A percentile compares a stretch with the other conserved stretches of the same genome.
Conservation (phyloP, 2,329 filamentous ascomycete genomes). For the Ilyonectria mors-panacis region DNA sequence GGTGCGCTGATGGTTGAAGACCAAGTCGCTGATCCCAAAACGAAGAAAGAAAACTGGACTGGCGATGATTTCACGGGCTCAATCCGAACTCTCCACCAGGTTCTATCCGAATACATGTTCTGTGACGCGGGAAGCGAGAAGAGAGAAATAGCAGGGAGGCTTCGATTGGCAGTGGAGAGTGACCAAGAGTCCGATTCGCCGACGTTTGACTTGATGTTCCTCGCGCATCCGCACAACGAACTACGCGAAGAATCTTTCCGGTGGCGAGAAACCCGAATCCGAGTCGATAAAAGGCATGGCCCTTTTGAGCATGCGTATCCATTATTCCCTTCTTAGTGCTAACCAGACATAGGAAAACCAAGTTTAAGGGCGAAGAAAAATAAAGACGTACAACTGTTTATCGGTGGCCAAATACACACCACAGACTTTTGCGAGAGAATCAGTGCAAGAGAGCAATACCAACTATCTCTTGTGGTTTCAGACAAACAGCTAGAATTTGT, state of each 20-base stretch:
- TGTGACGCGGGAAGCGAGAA: background rate
- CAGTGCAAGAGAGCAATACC: slow-evolving; percentile 14
- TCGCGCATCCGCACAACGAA: slow-evolving; percentile 4
- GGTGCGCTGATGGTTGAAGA: background rate
- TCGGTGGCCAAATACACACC: background rate
- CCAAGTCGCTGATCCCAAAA: background rate
- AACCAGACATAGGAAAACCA: background rate
- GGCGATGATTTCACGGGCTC: slow-evolving; percentile 7
- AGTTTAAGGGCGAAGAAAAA: background rate
- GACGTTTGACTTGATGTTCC: slow-evolving; percentile 3
- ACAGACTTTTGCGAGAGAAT: slow-evolving; percentile 16
- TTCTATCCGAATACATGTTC: background rate
- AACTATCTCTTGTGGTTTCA: slow-evolving; percentile 9
- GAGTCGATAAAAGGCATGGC: background rate
- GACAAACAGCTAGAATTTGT: slow-evolving; percentile 9
- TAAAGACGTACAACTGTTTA: background rate
- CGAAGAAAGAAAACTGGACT: background rate
- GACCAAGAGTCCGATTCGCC: background rate
- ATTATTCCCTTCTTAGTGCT: background rate
- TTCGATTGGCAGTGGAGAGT: background rate
- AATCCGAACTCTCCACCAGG: background rate
- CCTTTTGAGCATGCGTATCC: too few relatives aligned
- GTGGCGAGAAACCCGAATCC: slow-evolving; percentile 4
- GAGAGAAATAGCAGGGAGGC: background rate
- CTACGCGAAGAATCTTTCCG: background rate